These are phyloP conservation scores for Debaryomyces sp. DNA, from an alignment of 1,139 yeast genomes.

Conservation along the genomic window DNA sequence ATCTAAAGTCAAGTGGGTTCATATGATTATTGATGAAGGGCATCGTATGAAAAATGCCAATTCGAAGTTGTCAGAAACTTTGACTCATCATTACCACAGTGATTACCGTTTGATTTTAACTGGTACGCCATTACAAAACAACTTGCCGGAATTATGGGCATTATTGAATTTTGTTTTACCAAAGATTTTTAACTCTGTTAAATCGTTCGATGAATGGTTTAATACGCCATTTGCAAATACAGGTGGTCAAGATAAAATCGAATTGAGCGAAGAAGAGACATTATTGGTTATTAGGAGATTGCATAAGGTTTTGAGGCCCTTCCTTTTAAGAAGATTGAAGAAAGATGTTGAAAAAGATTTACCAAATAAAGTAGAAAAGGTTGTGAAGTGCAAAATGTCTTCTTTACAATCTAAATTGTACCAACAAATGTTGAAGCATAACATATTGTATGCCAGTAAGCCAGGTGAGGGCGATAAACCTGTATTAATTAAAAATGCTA, in stretches of 20 bases:
- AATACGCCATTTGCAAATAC: conserved; percentile 84
- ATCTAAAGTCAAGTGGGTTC: conserved; percentile 74
- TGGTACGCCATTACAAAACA: conserved; percentile 87
- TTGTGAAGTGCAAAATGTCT: conserved; percentile 92
- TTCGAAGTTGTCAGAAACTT: conserved; percentile 71
- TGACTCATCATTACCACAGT: conserved; percentile 72
- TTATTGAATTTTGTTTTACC: conserved; percentile 77
- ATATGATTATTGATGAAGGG: conserved; percentile 89
- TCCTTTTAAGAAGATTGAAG: conserved; percentile 89
- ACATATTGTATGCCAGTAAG: conserved; percentile 65
- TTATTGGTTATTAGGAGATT: conserved; percentile 90
- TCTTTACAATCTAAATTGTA: conserved; percentile 80
- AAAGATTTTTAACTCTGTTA: conserved; percentile 79
- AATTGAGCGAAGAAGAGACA: conserved; percentile 89
- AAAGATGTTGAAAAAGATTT: conserved; percentile 96
- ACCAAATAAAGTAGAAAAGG: conserved; percentile 95
- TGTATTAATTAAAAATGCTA: conserved; percentile 77
- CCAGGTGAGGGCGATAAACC: conserved; percentile 44
- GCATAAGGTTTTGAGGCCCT: conserved; percentile 94
- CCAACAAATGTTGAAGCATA: conserved; percentile 74
- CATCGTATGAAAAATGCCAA: conserved; percentile 84
- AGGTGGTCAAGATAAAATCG: conserved; percentile 80
- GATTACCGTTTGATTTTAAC: conserved; percentile 80
- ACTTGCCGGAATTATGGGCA: conserved; percentile 86
- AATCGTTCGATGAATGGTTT: conserved; percentile 88